Evolutionary conservation across 2,329 filamentous ascomycete genomes (phyloP).

Genomic region (Epichloe brachyelytri): DNA sequence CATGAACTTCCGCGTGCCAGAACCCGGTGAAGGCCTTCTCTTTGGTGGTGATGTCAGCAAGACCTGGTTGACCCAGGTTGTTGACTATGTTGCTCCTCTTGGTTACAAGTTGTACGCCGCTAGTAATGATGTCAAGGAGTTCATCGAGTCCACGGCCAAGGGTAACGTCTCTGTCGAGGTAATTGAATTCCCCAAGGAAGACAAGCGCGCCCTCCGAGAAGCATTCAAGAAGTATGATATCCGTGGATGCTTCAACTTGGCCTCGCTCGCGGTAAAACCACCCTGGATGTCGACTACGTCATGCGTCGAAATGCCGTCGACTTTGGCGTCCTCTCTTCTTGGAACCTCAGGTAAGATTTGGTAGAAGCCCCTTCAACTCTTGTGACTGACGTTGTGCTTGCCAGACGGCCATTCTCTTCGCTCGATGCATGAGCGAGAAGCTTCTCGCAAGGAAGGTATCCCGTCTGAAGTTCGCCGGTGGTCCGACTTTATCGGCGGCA

Average conservation of each 20-base stretch:
- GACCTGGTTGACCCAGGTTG: constrained; percentile 61
- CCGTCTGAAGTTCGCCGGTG: constrained; percentile 84
- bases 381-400: not conserved
- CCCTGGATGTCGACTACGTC: constrained; percentile 89
- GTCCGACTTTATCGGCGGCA: constrained; percentile 88
- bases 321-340: constrained; percentile 95
- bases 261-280: constrained; percentile 71
- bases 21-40: constrained; percentile 87
- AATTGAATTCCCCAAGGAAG: constrained; percentile 91
- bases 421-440: constrained; percentile 95
- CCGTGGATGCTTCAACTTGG: constrained; percentile 89
- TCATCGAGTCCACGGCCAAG: constrained; percentile 62
- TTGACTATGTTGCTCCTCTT: constrained; percentile 76
- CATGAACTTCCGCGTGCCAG: constrained; percentile 98
- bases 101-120: constrained; percentile 92
- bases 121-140: constrained; percentile 65
- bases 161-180: constrained; percentile 63
- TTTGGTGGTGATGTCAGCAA: constrained; percentile 74
- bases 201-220: constrained; percentile 88
- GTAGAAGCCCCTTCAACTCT: not conserved
- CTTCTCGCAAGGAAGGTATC: constrained; percentile 74
- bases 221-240: constrained; percentile 97
- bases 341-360: constrained; percentile 73
- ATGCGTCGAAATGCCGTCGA: constrained; percentile 98
- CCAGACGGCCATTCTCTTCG: constrained; percentile 89